Base-by-base conservation (phyloP, 805 yeast genomes). In the Metschnikowia peoriensis region DNA sequence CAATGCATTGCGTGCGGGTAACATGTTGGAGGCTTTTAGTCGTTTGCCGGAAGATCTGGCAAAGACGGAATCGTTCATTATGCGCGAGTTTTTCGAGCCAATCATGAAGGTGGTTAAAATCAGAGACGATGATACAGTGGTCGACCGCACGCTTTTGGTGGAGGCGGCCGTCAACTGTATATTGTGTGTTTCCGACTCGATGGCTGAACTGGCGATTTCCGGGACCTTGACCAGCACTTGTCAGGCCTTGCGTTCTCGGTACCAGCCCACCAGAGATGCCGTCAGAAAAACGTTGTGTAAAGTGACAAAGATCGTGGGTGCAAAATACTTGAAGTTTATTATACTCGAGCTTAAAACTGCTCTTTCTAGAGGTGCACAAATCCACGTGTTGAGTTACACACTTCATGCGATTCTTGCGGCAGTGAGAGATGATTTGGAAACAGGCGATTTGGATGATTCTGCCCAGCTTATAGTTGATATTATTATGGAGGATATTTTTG, bases 401-500 rank as follows among this genome's bases (percentile, higher is more conserved):
- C 81, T 89, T 6, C 97, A 94, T 68, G 76, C 84, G 46, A 70
- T 93, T 38, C 69, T 94, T 49, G 80, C 80, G 1, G 77, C 82
- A 8, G 70, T 88, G 58, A 66, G 72, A 6, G 74, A 68, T 5
- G 54, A 59, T 5, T 67, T 89, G 41, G 53, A 63, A 0, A 87
- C 81, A 57, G 96, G 96, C 7, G 96, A 89, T 53, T 71, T 93
- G 41, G 94, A 91, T 66, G 85, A 81, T 12, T 76, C 83, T 10
- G 81, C 86, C 4, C 71, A 72, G 1, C 60, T 86, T 50, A 70
- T 92, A 11, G 84, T 86, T 59, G 84, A 82, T 22, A 75, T 90
- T 14, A 77, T 92, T 22, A 93, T 93, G 97, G 96, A 91, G 63
- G 97, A 93, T 63, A 80, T 84, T 4, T 92, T 94, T 68, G 99